Percentiles rank a stretch among this genome's conserved stretches.
phyloP scores from a whole-genome alignment of 345 rosid species.

The Rhodamnia argentea region DNA sequence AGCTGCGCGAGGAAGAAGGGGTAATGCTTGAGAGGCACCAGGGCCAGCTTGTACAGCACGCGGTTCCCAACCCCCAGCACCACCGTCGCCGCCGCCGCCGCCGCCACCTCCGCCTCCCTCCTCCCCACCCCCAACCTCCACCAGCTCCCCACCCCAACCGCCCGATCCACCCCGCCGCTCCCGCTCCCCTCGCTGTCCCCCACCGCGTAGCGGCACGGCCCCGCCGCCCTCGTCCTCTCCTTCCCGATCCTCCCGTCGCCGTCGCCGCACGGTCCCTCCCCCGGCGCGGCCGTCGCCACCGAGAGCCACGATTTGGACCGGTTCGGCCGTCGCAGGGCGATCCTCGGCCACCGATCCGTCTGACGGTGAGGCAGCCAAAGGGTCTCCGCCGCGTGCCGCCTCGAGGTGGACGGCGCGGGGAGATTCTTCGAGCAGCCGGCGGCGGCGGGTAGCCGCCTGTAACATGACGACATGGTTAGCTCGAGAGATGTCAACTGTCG shows the following conservation, averaged over 20 bases:
- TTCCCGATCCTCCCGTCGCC: conserved; percentile 7
- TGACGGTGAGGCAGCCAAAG: conserved; percentile 12
- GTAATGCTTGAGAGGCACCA: conserved; percentile 76
- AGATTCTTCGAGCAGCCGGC: conserved; percentile 3
- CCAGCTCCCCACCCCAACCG: conserved; percentile 11
- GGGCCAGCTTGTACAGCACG: conserved; percentile 72
- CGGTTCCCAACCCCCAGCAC: conserved; percentile 85
- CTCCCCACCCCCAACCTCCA: conserved; percentile 32
- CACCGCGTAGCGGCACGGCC: conserved; percentile 27
- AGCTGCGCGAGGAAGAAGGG: conserved; percentile 98
- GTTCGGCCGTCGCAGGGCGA: conserved; percentile 22
- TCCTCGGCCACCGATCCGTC: conserved; percentile 9
- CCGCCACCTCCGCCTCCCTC: conserved; percentile 33
- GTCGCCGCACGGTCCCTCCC: neutral
- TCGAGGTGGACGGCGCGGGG: conserved; percentile 6
- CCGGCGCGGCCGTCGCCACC: conserved; percentile 20
- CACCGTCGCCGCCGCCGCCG: conserved; percentile 71
- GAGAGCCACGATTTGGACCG: conserved; percentile 10
- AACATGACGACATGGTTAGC: conserved; percentile 38
- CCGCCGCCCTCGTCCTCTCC: conserved; percentile 21
- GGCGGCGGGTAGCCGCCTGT: conserved; percentile 34
- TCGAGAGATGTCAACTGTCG: neutral
- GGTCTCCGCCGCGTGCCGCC: conserved; percentile 13
- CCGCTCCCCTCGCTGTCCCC: conserved; percentile 19
- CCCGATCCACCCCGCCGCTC: conserved; percentile 11